Conservation (phyloP, 176 grass and related monocot species). For the Triticum dicoccoides region DNA sequence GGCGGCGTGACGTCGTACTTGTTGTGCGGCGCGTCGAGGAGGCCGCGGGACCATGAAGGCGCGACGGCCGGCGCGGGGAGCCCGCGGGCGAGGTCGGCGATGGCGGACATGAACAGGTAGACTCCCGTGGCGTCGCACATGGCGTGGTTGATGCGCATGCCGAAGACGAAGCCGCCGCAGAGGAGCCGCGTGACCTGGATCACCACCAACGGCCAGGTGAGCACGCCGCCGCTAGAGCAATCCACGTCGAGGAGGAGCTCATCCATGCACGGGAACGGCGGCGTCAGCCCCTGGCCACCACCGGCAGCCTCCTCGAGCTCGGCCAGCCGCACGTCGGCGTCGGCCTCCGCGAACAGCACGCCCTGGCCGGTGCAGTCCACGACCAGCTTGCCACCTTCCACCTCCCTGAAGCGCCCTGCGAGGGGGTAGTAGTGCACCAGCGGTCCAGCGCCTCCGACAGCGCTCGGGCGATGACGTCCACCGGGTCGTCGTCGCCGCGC, state of each 20-base stretch:
- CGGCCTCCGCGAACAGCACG: conserved; percentile 49
- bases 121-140: conserved; percentile 42
- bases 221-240: not conserved
- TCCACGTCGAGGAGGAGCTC: conserved; percentile 42
- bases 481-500: conserved; percentile 9
- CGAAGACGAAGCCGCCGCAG: conserved; percentile 55
- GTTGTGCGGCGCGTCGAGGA: conserved; percentile 33
- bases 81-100: conserved; percentile 21
- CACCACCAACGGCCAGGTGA: conserved; percentile 30
- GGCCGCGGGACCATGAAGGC: conserved; percentile 43
- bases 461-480: not conserved
- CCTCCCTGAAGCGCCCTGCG: conserved; percentile 42
- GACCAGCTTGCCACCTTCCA: conserved; percentile 31
- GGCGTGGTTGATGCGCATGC: conserved; percentile 34
- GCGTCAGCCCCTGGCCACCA: not conserved
- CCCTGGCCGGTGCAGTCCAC: conserved; percentile 56
- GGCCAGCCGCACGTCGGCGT: conserved; percentile 39
- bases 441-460: conserved; percentile 34
- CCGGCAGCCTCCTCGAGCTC: conserved; percentile 7
- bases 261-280: conserved; percentile 42
- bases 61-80: not conserved
- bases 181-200: conserved; percentile 52
- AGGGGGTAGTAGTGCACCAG: conserved; percentile 63
- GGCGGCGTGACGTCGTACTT: conserved; percentile 3
- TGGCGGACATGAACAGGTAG: conserved; percentile 34